Evolutionary conservation across 768 basidiomycete genomes (phyloP).

Genomic region (Boletus sp.): DNA sequence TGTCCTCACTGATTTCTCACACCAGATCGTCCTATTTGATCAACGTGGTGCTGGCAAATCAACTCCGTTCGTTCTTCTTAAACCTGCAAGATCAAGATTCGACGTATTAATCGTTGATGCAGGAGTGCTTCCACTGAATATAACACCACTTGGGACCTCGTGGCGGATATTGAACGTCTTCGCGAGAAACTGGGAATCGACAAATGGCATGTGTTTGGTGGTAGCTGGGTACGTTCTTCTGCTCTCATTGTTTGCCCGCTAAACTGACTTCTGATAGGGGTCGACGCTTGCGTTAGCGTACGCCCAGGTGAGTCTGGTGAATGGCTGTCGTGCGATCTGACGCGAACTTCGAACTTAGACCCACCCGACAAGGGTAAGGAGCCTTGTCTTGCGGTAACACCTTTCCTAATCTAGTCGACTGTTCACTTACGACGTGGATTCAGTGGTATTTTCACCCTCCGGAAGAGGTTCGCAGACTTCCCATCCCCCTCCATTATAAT

Average conservation of each 20-base stretch:
- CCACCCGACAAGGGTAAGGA: slow-evolving; percentile 79
- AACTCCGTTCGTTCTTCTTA: slow-evolving; percentile 56
- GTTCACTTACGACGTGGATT: slow-evolving; percentile 2
- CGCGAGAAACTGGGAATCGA: slow-evolving; percentile 72
- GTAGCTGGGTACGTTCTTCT: slow-evolving; percentile 72
- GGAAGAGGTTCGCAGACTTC: slow-evolving; percentile 53
- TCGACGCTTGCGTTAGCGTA: slow-evolving; percentile 86
- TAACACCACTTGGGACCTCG: slow-evolving; percentile 94
- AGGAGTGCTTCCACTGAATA: slow-evolving; percentile 75
- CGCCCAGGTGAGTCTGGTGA: slow-evolving; percentile 55
- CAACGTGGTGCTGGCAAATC: slow-evolving; percentile 89
- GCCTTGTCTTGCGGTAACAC: slow-evolving; percentile 67
- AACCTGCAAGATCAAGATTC: neutral
- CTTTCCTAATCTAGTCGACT: neutral
- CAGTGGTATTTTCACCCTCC: slow-evolving; percentile 86
- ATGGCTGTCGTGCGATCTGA: neutral
- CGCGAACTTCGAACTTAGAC: slow-evolving; percentile 38
- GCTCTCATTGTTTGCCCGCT: neutral
- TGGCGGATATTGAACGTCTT: slow-evolving; percentile 83
- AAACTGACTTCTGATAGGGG: slow-evolving; percentile 45
- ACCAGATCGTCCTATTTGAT: slow-evolving; percentile 80
- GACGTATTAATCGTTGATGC: slow-evolving; percentile 6
- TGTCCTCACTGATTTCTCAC: neutral
- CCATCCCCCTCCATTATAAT: neutral
- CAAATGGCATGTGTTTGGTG: slow-evolving; percentile 94